Evolutionary conservation across 352 stramenopile species (phyloP), one percentile per base, ranked within the genome.

Genomic region (Plasmopara viticola): DNA sequence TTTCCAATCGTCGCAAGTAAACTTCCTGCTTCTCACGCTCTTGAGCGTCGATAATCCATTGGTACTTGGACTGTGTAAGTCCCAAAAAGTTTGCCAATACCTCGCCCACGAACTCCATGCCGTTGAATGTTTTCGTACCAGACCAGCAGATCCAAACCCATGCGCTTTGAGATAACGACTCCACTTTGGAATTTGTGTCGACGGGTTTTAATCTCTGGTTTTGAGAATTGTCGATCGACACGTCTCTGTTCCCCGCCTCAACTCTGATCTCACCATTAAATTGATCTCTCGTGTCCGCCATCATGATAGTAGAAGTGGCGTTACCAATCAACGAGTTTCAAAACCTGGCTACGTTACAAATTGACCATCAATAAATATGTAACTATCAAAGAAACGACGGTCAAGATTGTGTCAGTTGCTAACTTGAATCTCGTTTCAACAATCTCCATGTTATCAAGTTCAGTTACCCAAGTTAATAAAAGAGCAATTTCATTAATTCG

Each of bases 31-130:
- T 48, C 45, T 92, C 79, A 14, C 81, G 77, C 60, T 79, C 70
- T 39, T 90, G 72, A 42, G 83, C 63, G 44, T 89, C 78, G 44
- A 90, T 60, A 37, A 91, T 83, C 78, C 83, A 91, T 57, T 91
- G 80, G 53, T 90, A 91, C 57, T 94, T 84, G 17, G 78, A 91
- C 12, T 70, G 73, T n/a, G 75, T 91, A 45, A 94, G 77, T 0
- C 83, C 80, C 0, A 94, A 47, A 56, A 94, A 94, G 46, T 88
- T 79, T 33, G 78, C 80, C 6, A 91, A 41, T 29, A 92, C 76
- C 58, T 94, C 84, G 3, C 81, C 84, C 0, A 68, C 79, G 68
- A 94, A 94, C 39, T 91, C 81, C 54, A 92, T 66, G 1, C 66
- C 69, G 40, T 86, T 72, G 35, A 72, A 87, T 1, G 80, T 80